A percentile compares a stretch with the other conserved stretches of the same genome.
phyloP scores from a whole-genome alignment of 2,329 filamentous ascomycete genomes.

The Monilinia polystroma region DNA sequence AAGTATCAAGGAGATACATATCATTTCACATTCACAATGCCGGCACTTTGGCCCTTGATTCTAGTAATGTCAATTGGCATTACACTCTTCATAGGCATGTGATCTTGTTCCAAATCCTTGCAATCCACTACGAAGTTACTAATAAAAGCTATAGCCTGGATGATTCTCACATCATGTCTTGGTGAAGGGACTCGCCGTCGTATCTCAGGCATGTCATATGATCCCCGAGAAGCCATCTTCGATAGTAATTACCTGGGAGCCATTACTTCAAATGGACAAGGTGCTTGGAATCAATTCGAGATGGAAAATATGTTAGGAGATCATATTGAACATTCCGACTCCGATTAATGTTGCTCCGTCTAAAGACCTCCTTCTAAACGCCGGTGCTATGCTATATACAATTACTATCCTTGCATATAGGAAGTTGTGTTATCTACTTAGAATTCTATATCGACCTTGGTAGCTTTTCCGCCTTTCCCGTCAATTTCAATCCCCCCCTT shows the following conservation, averaged over 20 bases:
- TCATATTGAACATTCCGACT: constrained; percentile 27
- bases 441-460: constrained; percentile 41
- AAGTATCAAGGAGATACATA: too few relatives aligned
- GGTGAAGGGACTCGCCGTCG: constrained; percentile 37
- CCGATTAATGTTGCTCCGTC: constrained; percentile 9
- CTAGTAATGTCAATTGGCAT: constrained; percentile 22
- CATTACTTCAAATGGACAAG: constrained; percentile 39
- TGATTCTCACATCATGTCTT: constrained; percentile 41
- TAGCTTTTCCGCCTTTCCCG: constrained; percentile 36
- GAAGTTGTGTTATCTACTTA: constrained; percentile 21
- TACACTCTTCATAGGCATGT: constrained; percentile 37
- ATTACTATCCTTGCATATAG: background rate
- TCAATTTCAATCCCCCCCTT: constrained; percentile 36
- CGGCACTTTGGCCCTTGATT: constrained; percentile 28
- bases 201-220: constrained; percentile 31
- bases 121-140: background rate
- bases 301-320: constrained; percentile 41
- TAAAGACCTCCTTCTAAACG: constrained; percentile 20
- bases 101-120: constrained; percentile 12
- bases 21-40: background rate
- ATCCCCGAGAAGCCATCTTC: constrained; percentile 37
- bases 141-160: constrained; percentile 34
- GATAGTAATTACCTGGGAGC: constrained; percentile 39
- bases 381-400: constrained; percentile 18
- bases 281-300: constrained; percentile 41